Evolutionary conservation across 345 rosid genomes (phyloP).

Genomic region (Stellera chamaejasme): DNA sequence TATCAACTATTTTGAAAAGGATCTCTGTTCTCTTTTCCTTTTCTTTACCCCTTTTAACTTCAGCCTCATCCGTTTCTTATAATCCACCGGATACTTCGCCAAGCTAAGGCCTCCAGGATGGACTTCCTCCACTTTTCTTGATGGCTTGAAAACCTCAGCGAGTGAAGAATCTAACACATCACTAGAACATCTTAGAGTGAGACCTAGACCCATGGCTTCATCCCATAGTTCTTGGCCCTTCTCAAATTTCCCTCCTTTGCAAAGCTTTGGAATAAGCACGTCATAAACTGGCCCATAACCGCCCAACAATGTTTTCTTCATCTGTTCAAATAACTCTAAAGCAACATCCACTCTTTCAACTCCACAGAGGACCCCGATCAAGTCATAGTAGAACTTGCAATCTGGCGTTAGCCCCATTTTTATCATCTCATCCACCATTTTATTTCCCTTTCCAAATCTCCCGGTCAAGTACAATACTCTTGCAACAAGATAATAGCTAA

Average conservation of each 20-base stretch:
- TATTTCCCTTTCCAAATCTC: slow-evolving; percentile 78
- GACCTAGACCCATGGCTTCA: slow-evolving; percentile 44
- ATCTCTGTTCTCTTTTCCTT: slow-evolving; percentile 11
- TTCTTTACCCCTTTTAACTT: slow-evolving; percentile 14
- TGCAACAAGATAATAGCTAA: slow-evolving; percentile 69
- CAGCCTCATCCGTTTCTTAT: slow-evolving; percentile 14
- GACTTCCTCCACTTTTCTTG: slow-evolving; percentile 36
- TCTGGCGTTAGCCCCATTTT: slow-evolving; percentile 47
- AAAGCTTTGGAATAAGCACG: slow-evolving; percentile 67
- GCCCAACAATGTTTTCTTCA: slow-evolving; percentile 53
- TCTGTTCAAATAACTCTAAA: slow-evolving; percentile 54
- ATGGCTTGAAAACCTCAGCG: slow-evolving; percentile 53
- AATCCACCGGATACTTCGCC: slow-evolving; percentile 18
- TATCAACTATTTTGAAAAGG: slow-evolving; percentile 8
- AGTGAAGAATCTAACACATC: slow-evolving; percentile 49
- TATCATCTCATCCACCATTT: slow-evolving; percentile 68
- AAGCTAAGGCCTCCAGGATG: slow-evolving; percentile 21
- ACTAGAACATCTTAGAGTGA: slow-evolving; percentile 32
- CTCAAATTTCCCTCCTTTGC: slow-evolving; percentile 63
- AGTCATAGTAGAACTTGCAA: slow-evolving; percentile 56
- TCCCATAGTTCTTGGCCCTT: slow-evolving; percentile 76
- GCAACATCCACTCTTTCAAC: slow-evolving; percentile 65
- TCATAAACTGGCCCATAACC: slow-evolving; percentile 70
- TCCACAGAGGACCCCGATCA: slow-evolving; percentile 77
- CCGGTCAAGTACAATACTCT: slow-evolving; percentile 68